Evolutionary conservation across 1,284 basidiomycete genomes (phyloP), one percentile per base, ranked within the genome.

Genomic region (Filobasidium uniguttulatum): DNA sequence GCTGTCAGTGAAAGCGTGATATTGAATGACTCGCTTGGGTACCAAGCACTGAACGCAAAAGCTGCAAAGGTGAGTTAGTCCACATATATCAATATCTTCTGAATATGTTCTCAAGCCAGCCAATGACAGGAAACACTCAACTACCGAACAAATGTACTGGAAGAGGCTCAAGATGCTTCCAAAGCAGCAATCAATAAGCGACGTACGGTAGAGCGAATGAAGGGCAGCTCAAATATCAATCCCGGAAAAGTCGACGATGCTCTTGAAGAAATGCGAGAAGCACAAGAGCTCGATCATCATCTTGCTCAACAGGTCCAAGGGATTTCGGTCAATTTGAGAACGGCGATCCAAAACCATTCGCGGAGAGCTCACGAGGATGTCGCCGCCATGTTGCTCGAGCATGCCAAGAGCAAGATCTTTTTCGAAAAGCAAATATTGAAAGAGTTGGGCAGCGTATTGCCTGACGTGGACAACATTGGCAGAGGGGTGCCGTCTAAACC

Each of bases 21-120:
- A 34, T 69, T 96, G 22, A 87, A 86, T 20, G 90, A 96, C 65
- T 83, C 87, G 0, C 72, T 96, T 47, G 86, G 86, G 1, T 96
- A 96, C 66, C 88, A 94, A 69, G 84, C 87, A 15, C 75, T 89
- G 69, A 94, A 94, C 60, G 87, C 91, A n/a, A 78, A 83, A 40
- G 85, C 89, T 10, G 90, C 88, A 2, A 93, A 90, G 59, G 72
- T 71, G 23, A 36, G 66, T 53, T 30, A 28, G n/a, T n/a, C n/a
- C 17, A 22, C 25, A 15, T 17, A 28, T n/a, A n/a, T n/a, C n/a
- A n/a, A n/a, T n/a, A n/a, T n/a, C n/a, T n/a, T n/a, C n/a, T 19
- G 1, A 22, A 43, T 19, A 28, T 2, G n/a, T 22, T 7, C 7
- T 28, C 5, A 15, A 8, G 23, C 19, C 10, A 15, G 19, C n/a